Base-by-base conservation (phyloP, 768 basidiomycete genomes). In the Tricholomella constricta region DNA sequence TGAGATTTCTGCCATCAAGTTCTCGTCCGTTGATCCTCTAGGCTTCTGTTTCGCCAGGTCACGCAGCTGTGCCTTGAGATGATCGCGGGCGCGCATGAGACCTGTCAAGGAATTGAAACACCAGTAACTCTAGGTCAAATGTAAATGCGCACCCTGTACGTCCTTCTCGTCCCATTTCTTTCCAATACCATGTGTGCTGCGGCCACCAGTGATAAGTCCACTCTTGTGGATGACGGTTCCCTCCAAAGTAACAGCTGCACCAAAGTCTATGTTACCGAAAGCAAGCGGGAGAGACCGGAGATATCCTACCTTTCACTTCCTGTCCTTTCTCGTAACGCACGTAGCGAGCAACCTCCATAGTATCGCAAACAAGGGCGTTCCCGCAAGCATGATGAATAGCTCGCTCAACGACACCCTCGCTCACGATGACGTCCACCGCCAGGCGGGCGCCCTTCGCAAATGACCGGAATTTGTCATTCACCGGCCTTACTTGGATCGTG, bases 381-480 rank as follows among this genome's bases (percentile, higher is more conserved):
- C 95, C 94, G 67, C 96, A 98, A 1, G 93, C 96, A 68, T 95
- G 92, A 63, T 96, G 92, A 76, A 99, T 94, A 3, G 97, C 96
- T 35, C 94, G 79, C 68, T 98, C 95, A 6, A 97, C 87, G 4
- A 79, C 84, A 20, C 92, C 79, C 56, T 96, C 88, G 61, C 85
- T 85, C 55, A 89, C 81, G 48, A 95, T 89, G 19, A 93, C 85
- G 60, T 95, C 92, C 23, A 94, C 86, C 6, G 92, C 93, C 6
- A 94, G 76, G 38, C 92, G 76, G 3, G 91, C 89, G 0, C 91
- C 91, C 61, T 93, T 91, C 2, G 89, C 91, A 64, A 95, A 92
- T 5, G 89, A 87, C 20, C 97, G 86, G 72, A 91, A 94, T 68
- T 94, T 94, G 72, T 98, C 97, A 58, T 94, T 94, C 57, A 94